Evolutionary conservation across 2,329 filamentous ascomycete genomes (phyloP), one percentile per base, ranked within the genome.

Genomic region (Fusarium sp.): DNA sequence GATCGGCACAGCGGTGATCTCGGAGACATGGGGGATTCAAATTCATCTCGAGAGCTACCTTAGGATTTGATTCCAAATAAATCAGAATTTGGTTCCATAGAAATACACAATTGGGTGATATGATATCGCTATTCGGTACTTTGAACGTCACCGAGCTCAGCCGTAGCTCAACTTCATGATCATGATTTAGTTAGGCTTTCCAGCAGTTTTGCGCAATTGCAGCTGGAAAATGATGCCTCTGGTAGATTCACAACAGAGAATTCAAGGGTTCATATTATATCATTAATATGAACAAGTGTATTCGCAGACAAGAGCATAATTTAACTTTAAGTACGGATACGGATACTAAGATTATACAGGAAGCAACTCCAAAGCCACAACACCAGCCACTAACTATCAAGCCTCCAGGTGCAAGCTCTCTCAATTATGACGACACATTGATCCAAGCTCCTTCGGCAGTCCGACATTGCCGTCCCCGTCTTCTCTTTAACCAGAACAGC

Each of bases 401-500:
- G 40, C 51, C 62, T 19, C n/a, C 51, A 68, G 55, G 47, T 65
- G 33, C 57, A 71, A 71, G 68, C 69, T 71, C 63, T 64, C 43
- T 28, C 20, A 53, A 56, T 60, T 58, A 70, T 76, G 74, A 76
- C 74, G 74, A 75, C 71, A 74, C 57, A 67, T 64, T 74, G 73
- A 73, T 62, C 53, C 53, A 63, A 67, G 55, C 45, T 61, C 48
- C 65, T 65, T 76, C 75, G 74, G 74, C 65, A 74, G 71, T 71
- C 68, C 71, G 72, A 65, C 63, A 61, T 67, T 70, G 46, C 67
- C 67, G 62, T 54, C 50, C 35, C 66, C 43, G 56, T 54, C 39
- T 49, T 50, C 60, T 59, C 57, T 68, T 62, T 61, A 55, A 54
- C n/a, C 19, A 30, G 43, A 65, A 57, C 54, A 43, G 54, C 64